Base-by-base conservation (phyloP, 768 basidiomycete genomes). In the Rhizopogon vulgaris region DNA sequence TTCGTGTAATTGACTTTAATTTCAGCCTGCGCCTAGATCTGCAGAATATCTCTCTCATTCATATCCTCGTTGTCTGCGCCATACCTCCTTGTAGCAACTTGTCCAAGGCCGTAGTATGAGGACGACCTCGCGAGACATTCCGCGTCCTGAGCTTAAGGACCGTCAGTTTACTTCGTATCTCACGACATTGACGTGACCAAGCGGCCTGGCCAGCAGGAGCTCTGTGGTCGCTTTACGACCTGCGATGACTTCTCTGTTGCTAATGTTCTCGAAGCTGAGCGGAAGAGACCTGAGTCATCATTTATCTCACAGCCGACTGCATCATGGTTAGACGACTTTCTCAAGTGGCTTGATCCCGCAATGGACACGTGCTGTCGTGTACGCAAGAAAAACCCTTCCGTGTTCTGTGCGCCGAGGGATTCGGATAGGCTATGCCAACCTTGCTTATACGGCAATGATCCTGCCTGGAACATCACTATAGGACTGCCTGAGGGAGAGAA, bases 151-250 rank as follows among this genome's bases (percentile, higher is more conserved):
- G n/a, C n/a, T n/a, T n/a, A n/a, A n/a, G n/a, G n/a, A n/a, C n/a
- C n/a, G n/a, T n/a, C 96, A 0, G 91, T 98, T n/a, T 99, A 96
- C 72, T 98, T 99, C 63, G 89, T 98, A 42, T 77, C 85, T 6
- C 78, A 80, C 18, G 77, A 81, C 54, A 62, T 87, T 40, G 78
- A 96, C 60, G 82, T 86, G 12, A 83, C 84, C 0, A 69, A 75
- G 28, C 80, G 90, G 30, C 53, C 66, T 2, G 87, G 83, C 6
- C 94, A 97, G 64, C 90, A 87, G 66, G 73, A 80, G 6, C 74
- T 97, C 4, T 99, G 96, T 63, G 93, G 90, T 15, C 80, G 94
- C 17, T 98, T 98, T 72, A 94, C 95, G 0, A 95, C 95, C 1
- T 99, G 96, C 64, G 71, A 84, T 37, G 85, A 91, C 36, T 76